Evolutionary conservation across 192 early-diverging fungal genomes (phyloP).

Genomic region (Mortierella alpina): DNA sequence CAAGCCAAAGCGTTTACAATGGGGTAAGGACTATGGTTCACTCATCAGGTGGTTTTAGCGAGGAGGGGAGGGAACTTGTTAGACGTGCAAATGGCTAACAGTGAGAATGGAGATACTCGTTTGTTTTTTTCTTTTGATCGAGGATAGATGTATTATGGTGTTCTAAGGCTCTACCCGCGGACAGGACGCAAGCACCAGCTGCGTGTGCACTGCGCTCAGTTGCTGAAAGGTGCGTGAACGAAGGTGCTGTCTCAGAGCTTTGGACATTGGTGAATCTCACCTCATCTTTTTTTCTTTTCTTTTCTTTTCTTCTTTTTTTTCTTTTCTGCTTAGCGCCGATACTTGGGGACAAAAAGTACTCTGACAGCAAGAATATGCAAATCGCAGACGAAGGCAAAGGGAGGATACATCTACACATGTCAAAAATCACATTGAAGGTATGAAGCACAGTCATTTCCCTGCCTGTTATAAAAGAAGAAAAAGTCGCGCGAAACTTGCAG

Average conservation of each 20-base stretch:
- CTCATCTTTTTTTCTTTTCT: background rate
- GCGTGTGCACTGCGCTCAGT: constrained; percentile 33
- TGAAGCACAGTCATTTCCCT: background rate
- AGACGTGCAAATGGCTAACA: background rate
- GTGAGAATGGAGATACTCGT: background rate
- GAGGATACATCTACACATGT: constrained; percentile 25
- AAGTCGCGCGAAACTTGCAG: background rate
- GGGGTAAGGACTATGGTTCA: background rate
- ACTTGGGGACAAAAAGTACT: constrained; percentile 25
- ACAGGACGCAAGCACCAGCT: constrained; percentile 41
- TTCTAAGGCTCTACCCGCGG: constrained; percentile 24
- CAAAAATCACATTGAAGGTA: constrained; percentile 17
- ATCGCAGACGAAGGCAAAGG: no score
- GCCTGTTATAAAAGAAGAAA: background rate
- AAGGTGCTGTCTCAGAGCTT: background rate
- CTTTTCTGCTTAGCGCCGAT: constrained; percentile 14
- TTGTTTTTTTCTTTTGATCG: background rate
- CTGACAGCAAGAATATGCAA: background rate
- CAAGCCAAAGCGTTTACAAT: constrained; percentile 1
- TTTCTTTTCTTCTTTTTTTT: background rate
- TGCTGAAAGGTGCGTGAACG: constrained; percentile 8
- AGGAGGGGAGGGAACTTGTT: background rate
- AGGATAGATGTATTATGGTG: constrained; percentile 5
- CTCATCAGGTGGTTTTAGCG: background rate
- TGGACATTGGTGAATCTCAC: background rate